Conservation (phyloP, 1,284 basidiomycete genomes). For the Ceratobasidium sp. region DNA sequence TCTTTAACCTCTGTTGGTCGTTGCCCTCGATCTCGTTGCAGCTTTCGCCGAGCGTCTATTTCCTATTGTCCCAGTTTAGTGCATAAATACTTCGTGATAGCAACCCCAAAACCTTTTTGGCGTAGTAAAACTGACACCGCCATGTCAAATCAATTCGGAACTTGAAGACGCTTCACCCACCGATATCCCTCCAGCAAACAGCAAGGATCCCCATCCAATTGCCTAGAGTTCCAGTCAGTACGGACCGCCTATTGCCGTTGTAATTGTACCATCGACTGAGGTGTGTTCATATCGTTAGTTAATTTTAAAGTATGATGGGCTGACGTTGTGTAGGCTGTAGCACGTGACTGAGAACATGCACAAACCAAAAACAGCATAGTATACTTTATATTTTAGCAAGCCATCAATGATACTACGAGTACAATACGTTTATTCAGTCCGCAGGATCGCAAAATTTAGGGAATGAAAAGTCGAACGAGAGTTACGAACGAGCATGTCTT, state of each 20-base stretch:
- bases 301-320: neutral
- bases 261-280: constrained; percentile 30
- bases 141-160: neutral
- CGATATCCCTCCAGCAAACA: constrained; percentile 31
- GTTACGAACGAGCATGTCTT: neutral
- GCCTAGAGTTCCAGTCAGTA: constrained; percentile 2
- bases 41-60: constrained; percentile 28
- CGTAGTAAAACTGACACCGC: constrained; percentile 18
- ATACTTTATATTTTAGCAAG: neutral
- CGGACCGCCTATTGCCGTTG: neutral
- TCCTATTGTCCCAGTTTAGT: neutral
- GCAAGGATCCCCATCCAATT: constrained; percentile 8
- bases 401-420: neutral
- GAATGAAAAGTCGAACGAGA: too few relatives aligned
- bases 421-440: neutral
- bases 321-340: neutral
- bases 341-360: neutral
- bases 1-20: constrained; percentile 31
- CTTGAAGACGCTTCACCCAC: neutral
- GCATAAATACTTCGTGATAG: neutral
- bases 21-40: neutral
- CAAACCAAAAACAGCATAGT: neutral
- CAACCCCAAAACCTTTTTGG: constrained; percentile 6
- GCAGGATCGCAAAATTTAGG: too few relatives aligned
- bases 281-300: constrained; percentile 21